These are phyloP conservation scores for Trametes meyenii DNA, from an alignment of 768 basidiomycete genomes.

Conservation along the genomic window DNA sequence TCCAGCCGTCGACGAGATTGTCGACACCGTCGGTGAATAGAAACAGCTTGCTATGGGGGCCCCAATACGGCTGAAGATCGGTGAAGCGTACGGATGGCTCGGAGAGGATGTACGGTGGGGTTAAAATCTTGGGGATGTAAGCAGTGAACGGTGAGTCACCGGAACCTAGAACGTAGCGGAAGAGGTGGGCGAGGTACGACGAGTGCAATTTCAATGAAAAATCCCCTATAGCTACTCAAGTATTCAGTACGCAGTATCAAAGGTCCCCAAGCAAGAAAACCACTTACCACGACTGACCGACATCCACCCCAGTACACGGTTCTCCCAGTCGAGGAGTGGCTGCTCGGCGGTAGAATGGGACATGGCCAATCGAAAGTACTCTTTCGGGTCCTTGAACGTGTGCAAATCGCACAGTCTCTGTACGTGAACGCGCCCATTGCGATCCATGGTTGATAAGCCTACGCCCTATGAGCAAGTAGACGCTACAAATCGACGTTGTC, in stretches of 20 bases:
- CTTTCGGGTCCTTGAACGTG: no score
- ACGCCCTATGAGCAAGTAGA: no score
- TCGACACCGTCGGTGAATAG: slow-evolving; percentile 18
- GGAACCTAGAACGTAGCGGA: background rate
- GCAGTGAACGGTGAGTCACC: background rate
- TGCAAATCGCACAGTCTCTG: no score
- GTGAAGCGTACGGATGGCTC: slow-evolving; percentile 7
- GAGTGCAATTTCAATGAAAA: slow-evolving; percentile 4
- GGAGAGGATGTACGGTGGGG: slow-evolving; percentile 10
- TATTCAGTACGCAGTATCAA: background rate
- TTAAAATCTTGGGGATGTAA: background rate
- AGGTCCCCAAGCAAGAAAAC: no score
- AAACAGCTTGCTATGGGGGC: background rate
- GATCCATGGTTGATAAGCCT: no score
- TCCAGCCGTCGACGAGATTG: slow-evolving; percentile 8
- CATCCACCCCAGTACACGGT: slow-evolving; percentile 6
- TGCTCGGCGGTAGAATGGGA: no score
- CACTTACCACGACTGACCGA: slow-evolving; percentile 1
- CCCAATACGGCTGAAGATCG: slow-evolving; percentile 9
- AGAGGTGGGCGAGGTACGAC: slow-evolving; percentile 4
- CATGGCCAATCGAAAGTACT: no score
- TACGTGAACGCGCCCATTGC: no score
- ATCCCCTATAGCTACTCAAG: slow-evolving; percentile 4
- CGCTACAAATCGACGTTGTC: no score
- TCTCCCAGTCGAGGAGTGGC: slow-evolving; percentile 1